Conservation (phyloP, 2,329 filamentous ascomycete genomes). For the Boeremia exigua region DNA sequence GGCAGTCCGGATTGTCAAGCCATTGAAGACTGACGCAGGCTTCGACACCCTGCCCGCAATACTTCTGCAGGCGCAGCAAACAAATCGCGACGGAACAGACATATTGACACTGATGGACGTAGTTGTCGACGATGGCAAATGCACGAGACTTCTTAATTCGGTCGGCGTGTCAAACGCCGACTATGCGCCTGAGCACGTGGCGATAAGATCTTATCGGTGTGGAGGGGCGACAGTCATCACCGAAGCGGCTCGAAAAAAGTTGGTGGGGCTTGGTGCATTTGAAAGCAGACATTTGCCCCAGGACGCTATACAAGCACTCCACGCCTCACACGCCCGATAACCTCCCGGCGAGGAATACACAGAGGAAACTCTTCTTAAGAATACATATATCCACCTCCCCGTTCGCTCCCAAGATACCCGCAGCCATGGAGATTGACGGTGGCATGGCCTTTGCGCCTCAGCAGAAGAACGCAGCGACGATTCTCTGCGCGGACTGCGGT, state of each 20-base stretch:
- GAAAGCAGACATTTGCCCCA: slow-evolving; percentile 35
- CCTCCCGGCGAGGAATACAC: slow-evolving; percentile 1
- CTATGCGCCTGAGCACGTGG: slow-evolving; percentile 30
- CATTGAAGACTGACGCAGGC: slow-evolving; percentile 7
- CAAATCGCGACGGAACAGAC: slow-evolving; percentile 26
- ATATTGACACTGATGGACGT: slow-evolving; percentile 29
- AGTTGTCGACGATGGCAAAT: slow-evolving; percentile 1
- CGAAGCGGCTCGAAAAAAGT: slow-evolving; percentile 28
- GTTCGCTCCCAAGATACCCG: slow-evolving; percentile 7
- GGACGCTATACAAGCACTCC: slow-evolving; percentile 1
- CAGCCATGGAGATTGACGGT: slow-evolving; percentile 50
- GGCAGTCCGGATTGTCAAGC: slow-evolving; percentile 3
- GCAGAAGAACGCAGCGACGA: slow-evolving; percentile 63
- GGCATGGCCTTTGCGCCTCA: slow-evolving; percentile 49
- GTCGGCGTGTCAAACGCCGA: slow-evolving; percentile 22
- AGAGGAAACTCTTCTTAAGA: background rate
- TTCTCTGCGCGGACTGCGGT: slow-evolving; percentile 97
- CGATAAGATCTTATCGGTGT: slow-evolving; percentile 31
- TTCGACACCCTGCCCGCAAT: slow-evolving; percentile 12
- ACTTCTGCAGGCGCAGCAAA: slow-evolving; percentile 34
- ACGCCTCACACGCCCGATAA: slow-evolving; percentile 3
- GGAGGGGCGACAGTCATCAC: slow-evolving; percentile 19
- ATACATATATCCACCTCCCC: background rate
- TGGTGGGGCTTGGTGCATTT: slow-evolving; percentile 41
- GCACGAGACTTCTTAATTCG: slow-evolving; percentile 12